These are phyloP conservation scores for Neofusicoccum cordaticola DNA, from an alignment of 2,329 filamentous ascomycete species.

Conservation along the genomic window DNA sequence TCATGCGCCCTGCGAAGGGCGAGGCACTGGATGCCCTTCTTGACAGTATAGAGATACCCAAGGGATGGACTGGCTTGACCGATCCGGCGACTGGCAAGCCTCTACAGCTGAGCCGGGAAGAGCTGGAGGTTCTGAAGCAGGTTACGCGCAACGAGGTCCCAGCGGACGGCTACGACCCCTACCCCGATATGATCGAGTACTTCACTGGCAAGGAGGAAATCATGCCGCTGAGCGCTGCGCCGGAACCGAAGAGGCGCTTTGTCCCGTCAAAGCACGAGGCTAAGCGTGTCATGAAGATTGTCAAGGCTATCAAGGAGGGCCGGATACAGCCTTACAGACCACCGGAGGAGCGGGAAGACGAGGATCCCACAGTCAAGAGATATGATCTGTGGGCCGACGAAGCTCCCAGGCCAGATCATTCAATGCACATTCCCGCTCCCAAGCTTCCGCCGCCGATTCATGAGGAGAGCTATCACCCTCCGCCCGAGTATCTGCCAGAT, in stretches of 20 bases:
- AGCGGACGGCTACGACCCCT: slow-evolving; percentile 86
- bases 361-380: slow-evolving; percentile 67
- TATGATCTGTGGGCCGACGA: slow-evolving; percentile 98
- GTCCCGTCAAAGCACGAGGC: slow-evolving; percentile 95
- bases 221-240: slow-evolving; percentile 92
- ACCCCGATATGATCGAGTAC: slow-evolving; percentile 89
- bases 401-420: slow-evolving; percentile 73
- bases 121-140: slow-evolving; percentile 82
- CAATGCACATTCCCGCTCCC: slow-evolving; percentile 92
- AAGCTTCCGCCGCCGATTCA: slow-evolving; percentile 92
- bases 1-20: slow-evolving; percentile 91
- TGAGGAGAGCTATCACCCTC: slow-evolving; percentile 94
- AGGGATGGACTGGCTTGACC: slow-evolving; percentile 95
- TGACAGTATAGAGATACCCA: slow-evolving; percentile 93
- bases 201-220: slow-evolving; percentile 87
- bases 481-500: slow-evolving; percentile 87
- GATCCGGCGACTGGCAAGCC: slow-evolving; percentile 94
- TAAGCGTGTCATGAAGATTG: slow-evolving; percentile 95
- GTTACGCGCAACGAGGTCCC: slow-evolving; percentile 87
- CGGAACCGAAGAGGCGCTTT: slow-evolving; percentile 93
- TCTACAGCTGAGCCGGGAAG: slow-evolving; percentile 79
- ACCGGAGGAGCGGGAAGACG: slow-evolving; percentile 68
- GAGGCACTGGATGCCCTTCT: slow-evolving; percentile 89
- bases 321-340: slow-evolving; percentile 88
- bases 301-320: slow-evolving; percentile 91